Evolutionary conservation across 306 rosid species (phyloP), one percentile per base, ranked within the genome.

Genomic region (Cyamopsis tetragonoloba): DNA sequence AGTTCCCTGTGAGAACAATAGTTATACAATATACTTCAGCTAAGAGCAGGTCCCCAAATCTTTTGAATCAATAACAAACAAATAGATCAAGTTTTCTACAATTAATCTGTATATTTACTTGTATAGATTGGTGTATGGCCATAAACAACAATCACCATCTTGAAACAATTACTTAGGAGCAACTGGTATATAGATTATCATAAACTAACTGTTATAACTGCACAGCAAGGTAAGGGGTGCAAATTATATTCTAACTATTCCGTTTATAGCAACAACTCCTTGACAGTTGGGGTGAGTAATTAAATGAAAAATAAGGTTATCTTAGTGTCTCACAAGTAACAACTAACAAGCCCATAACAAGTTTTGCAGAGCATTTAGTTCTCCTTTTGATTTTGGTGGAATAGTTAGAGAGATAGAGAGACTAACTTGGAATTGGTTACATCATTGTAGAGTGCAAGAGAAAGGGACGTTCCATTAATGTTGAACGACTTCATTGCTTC

Each of bases 381-480:
- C 7, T 12, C 50, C 27, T 26, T 38, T 24, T 10, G 18, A 11
- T 26, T 30, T 12, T 12, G n/a, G 60, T 5, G 35, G 12, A 48
- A 38, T 10, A 42, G 28, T 35, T 6, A 48, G 43, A 59, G 8
- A 56, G 68, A 50, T 70, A 34, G 58, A 38, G 26, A 59, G 48
- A 83, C 77, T 58, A 74, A 92, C 98, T 77, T 86, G 5, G 96
- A 85, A 83, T 89, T 87, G 71, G 93, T 76, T 58, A 92, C 96
- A 2, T 87, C 85, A 38, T 73, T 51, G 84, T 77, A 89, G 50
- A 92, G 93, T 3, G 96, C 77, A 53, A 92, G 80, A 70, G 74
- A 77, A 24, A 87, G 81, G 19, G 87, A 59, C 74, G 47, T 68
- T 46, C 87, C 93, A 56, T 81, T 76, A 66, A 87, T 72, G 22